Evolutionary conservation across 805 yeast genomes (phyloP).

Genomic region (Metschnikowia kofuensis): DNA sequence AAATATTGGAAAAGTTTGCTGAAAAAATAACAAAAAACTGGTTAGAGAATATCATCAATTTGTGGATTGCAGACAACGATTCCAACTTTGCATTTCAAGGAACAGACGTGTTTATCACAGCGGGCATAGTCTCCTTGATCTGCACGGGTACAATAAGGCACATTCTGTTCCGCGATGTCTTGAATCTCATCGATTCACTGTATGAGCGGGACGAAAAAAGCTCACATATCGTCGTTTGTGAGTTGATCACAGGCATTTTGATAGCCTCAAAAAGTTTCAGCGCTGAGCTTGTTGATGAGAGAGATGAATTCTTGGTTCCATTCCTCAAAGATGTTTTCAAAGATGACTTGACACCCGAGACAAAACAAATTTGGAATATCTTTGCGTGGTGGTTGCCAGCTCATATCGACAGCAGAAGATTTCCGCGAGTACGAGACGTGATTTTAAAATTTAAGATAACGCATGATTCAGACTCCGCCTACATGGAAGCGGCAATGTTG

Average conservation of each 20-base stretch:
- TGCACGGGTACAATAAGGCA: conserved; percentile 42
- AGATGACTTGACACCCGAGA: conserved; percentile 70
- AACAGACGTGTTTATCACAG: conserved; percentile 56
- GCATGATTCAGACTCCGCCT: conserved; percentile 55
- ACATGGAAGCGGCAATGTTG: conserved; percentile 60
- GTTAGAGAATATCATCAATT: conserved; percentile 49
- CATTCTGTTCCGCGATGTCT: conserved; percentile 49
- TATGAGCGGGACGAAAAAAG: conserved; percentile 70
- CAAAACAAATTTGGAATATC: conserved; percentile 68
- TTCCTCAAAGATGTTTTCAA: conserved; percentile 48
- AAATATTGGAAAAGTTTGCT: conserved; percentile 44
- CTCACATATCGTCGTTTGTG: conserved; percentile 71
- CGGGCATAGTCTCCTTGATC: conserved; percentile 48
- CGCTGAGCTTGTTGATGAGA: conserved; percentile 24
- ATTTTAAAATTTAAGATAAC: conserved; percentile 49
- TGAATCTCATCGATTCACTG: conserved; percentile 45
- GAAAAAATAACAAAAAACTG: conserved; percentile 50
- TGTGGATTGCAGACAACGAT: conserved; percentile 67
- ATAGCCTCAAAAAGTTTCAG: conserved; percentile 46
- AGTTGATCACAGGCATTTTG: conserved; percentile 63
- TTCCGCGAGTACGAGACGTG: conserved; percentile 46
- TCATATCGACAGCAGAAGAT: conserved; percentile 65
- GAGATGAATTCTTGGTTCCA: conserved; percentile 46
- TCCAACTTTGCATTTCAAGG: conserved; percentile 64
- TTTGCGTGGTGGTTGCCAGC: conserved; percentile 72